These are phyloP conservation scores for Candida caryicola DNA, from an alignment of 805 yeast species.

Conservation along the genomic window DNA sequence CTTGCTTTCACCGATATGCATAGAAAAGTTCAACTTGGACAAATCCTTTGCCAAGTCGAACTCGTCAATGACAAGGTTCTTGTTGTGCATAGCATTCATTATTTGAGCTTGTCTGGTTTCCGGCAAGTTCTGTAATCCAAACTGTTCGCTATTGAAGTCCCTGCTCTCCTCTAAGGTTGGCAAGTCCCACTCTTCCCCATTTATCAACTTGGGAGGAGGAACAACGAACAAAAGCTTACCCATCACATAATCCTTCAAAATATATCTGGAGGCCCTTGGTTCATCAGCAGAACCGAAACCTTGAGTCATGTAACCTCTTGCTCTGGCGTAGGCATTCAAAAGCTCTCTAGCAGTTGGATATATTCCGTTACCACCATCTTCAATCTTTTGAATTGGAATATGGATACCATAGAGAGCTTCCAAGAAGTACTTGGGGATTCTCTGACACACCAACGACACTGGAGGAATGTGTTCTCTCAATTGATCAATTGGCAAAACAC, in stretches of 20 bases:
- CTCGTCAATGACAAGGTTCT: slow-evolving; percentile 47
- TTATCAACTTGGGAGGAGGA: slow-evolving; percentile 75
- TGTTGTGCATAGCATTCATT: slow-evolving; percentile 56
- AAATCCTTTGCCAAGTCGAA: slow-evolving; percentile 71
- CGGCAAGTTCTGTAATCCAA: slow-evolving; percentile 62
- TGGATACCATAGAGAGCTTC: slow-evolving; percentile 95
- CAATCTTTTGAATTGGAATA: slow-evolving; percentile 67
- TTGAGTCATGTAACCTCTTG: slow-evolving; percentile 96
- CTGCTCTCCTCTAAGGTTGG: slow-evolving; percentile 38
- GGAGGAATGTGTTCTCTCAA: slow-evolving; percentile 91
- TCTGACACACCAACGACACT: slow-evolving; percentile 73
- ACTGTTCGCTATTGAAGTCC: slow-evolving; percentile 72
- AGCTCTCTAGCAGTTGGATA: slow-evolving; percentile 87
- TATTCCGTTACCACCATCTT: slow-evolving; percentile 83
- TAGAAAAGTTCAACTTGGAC: slow-evolving; percentile 70
- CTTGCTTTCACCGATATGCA: slow-evolving; percentile 53
- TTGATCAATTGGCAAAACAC: slow-evolving; percentile 98
- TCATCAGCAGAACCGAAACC: slow-evolving; percentile 97
- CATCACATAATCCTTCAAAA: slow-evolving; percentile 90
- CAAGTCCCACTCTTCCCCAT: slow-evolving; percentile 58
- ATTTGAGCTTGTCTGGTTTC: slow-evolving; percentile 73
- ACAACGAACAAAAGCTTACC: slow-evolving; percentile 82
- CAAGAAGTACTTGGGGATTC: slow-evolving; percentile 83
- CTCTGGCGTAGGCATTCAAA: slow-evolving; percentile 88
- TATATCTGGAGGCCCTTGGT: slow-evolving; percentile 87